These are phyloP conservation scores for Penicillium samsonianum DNA, from an alignment of 495 filamentous ascomycete species.

Conservation along the genomic window DNA sequence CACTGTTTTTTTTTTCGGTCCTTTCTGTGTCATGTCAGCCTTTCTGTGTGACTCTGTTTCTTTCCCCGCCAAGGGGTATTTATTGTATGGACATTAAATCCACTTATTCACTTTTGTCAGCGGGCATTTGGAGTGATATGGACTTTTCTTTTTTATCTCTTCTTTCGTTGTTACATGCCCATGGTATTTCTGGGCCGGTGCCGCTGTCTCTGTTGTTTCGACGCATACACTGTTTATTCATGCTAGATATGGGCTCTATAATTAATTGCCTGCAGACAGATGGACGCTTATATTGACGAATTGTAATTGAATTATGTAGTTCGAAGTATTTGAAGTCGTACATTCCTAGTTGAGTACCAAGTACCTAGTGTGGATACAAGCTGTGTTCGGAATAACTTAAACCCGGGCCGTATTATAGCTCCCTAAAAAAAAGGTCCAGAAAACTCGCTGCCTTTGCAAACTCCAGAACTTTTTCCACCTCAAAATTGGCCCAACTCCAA, in stretches of 20 bases:
- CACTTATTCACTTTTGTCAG: slow-evolving; percentile 32
- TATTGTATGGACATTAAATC: slow-evolving; percentile 42
- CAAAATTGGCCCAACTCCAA: slow-evolving; percentile 3
- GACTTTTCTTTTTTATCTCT: slow-evolving; percentile 19
- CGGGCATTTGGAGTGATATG: slow-evolving; percentile 44
- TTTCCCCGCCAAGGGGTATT: slow-evolving; percentile 23
- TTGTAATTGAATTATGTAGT: neutral
- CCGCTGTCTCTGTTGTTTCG: slow-evolving; percentile 28
- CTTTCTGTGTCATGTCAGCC: slow-evolving; percentile 15
- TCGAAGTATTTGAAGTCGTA: neutral
- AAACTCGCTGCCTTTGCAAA: slow-evolving; percentile 6
- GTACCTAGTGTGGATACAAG: neutral
- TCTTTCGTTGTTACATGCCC: slow-evolving; percentile 19
- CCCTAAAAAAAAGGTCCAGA: slow-evolving; percentile 20
- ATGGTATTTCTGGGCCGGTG: slow-evolving; percentile 28
- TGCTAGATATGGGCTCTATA: slow-evolving; percentile 37
- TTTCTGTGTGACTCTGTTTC: slow-evolving; percentile 16
- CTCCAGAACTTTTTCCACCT: slow-evolving; percentile 3
- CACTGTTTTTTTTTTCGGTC: slow-evolving; percentile 22
- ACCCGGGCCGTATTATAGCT: slow-evolving; percentile 19
- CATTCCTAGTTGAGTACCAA: neutral
- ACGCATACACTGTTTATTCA: slow-evolving; percentile 39
- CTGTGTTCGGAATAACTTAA: slow-evolving; percentile 20
- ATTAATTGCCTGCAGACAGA: slow-evolving; percentile 23
- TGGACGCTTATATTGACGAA: neutral